Conservation (phyloP, 257 asterid genomes). For the Linaria vulgaris region DNA sequence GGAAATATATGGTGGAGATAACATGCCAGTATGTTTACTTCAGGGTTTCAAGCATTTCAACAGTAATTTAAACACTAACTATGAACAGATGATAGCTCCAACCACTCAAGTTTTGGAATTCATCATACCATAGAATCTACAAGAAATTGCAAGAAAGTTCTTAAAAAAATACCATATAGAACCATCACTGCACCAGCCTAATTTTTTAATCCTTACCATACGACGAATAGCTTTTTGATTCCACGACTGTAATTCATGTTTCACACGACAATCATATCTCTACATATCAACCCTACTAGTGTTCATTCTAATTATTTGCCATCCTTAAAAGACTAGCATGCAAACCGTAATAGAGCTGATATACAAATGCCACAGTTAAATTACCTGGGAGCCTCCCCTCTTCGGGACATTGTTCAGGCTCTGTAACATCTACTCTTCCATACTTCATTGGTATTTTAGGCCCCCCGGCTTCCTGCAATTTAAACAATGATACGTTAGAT, state of each 20-base stretch:
- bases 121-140: neutral
- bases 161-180: neutral
- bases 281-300: neutral
- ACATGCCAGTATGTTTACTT: neutral
- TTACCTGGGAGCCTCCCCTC: slow-evolving; percentile 99
- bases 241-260: neutral
- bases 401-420: slow-evolving; percentile 90
- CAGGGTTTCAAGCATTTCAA: neutral
- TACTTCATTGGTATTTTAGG: slow-evolving; percentile 96
- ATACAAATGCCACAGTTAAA: slow-evolving; percentile 18
- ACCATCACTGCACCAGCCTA: neutral
- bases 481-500: slow-evolving; percentile 25
- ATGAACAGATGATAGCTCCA: neutral
- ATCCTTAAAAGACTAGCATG: neutral
- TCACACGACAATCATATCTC: slow-evolving; percentile 12
- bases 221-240: neutral
- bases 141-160: slow-evolving; percentile 6
- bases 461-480: slow-evolving; percentile 87
- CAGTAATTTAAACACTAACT: neutral
- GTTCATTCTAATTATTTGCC: no score
- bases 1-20: slow-evolving; percentile 6
- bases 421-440: slow-evolving; percentile 88
- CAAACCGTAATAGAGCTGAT: slow-evolving; percentile 5
- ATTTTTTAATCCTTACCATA: neutral
- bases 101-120: slow-evolving; percentile 6